phyloP scores from a whole-genome alignment of 2,329 filamentous ascomycete genomes.

The Cordyceps tenuipes region DNA sequence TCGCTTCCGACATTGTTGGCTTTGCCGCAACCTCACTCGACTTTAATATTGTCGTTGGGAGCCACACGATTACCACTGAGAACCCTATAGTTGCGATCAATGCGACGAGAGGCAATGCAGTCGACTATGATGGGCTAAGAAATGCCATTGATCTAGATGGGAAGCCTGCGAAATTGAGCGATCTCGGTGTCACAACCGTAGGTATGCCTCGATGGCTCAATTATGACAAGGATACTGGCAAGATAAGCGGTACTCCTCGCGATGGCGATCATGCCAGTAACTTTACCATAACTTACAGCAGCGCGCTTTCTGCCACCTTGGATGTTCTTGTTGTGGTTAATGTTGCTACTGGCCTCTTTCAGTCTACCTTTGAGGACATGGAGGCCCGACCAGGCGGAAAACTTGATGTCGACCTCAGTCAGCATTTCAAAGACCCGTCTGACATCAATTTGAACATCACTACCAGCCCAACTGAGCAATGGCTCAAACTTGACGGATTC shows the following conservation, averaged over 20 bases:
- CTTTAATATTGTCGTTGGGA: constrained; percentile 66
- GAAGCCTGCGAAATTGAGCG: constrained; percentile 35
- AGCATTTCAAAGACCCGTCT: constrained; percentile 32
- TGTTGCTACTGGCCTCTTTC: constrained; percentile 32
- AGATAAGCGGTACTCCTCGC: constrained; percentile 57
- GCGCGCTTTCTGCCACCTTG: constrained; percentile 51
- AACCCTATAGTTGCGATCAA: constrained; percentile 49
- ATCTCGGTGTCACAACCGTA: constrained; percentile 44
- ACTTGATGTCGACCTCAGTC: constrained; percentile 34
- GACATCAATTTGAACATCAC: constrained; percentile 31
- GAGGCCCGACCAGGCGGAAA: constrained; percentile 31
- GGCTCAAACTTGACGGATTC: constrained; percentile 34
- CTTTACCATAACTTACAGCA: constrained; percentile 53
- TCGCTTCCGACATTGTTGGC: constrained; percentile 72
- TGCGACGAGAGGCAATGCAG: constrained; percentile 40
- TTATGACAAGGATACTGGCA: constrained; percentile 54
- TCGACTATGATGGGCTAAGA: constrained; percentile 46
- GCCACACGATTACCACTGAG: constrained; percentile 59
- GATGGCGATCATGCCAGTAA: constrained; percentile 49
- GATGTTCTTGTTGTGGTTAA: constrained; percentile 41
- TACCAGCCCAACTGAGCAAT: constrained; percentile 29
- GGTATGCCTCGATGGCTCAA: constrained; percentile 60
- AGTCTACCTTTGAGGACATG: constrained; percentile 30
- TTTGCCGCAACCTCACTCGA: constrained; percentile 58
- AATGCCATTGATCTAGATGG: constrained; percentile 51